Evolutionary conservation across 208 protist genomes (phyloP).

Genomic region (Wallacemonas sp.): DNA sequence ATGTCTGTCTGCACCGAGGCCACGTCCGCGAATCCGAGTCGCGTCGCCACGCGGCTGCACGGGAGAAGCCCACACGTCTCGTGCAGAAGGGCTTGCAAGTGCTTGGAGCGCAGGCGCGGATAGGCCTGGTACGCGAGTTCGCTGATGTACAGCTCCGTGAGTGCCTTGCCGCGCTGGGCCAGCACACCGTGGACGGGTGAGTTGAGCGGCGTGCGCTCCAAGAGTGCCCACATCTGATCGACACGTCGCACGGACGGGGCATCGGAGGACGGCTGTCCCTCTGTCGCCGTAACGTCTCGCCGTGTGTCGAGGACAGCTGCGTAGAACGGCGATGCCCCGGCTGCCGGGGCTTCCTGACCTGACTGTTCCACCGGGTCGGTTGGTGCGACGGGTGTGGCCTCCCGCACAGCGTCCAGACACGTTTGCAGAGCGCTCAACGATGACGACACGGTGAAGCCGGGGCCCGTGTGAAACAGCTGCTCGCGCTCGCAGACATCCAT

Average conservation of each 20-base stretch:
- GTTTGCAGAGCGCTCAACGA: slow-evolving; percentile 7
- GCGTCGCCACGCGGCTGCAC: slow-evolving; percentile 59
- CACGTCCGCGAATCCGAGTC: slow-evolving; percentile 75
- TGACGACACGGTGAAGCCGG: slow-evolving; percentile 22
- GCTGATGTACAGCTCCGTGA: slow-evolving; percentile 58
- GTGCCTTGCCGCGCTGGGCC: slow-evolving; percentile 63
- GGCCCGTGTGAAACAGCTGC: slow-evolving; percentile 29
- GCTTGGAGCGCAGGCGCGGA: slow-evolving; percentile 81
- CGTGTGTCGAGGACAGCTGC: slow-evolving; percentile 17
- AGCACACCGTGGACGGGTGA: slow-evolving; percentile 82
- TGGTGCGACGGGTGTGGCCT: not conserved
- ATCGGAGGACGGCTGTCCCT: not conserved
- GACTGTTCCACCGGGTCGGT: not conserved
- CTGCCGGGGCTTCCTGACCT: not conserved
- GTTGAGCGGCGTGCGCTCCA: slow-evolving; percentile 78
- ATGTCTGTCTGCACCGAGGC: slow-evolving; percentile 69
- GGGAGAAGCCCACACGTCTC: slow-evolving; percentile 77
- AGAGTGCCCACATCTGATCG: slow-evolving; percentile 73
- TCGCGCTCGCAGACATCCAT: slow-evolving; percentile 58
- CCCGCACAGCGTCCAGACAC: not conserved
- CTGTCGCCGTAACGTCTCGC: slow-evolving; percentile 16
- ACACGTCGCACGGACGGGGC: slow-evolving; percentile 41
- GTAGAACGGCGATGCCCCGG: slow-evolving; percentile 27
- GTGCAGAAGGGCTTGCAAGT: slow-evolving; percentile 79
- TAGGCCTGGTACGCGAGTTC: slow-evolving; percentile 46